A percentile compares a stretch with the other conserved stretches of the same genome.
Conservation (phyloP, 106 monocot species). For the Dendrobium nobile region DNA sequence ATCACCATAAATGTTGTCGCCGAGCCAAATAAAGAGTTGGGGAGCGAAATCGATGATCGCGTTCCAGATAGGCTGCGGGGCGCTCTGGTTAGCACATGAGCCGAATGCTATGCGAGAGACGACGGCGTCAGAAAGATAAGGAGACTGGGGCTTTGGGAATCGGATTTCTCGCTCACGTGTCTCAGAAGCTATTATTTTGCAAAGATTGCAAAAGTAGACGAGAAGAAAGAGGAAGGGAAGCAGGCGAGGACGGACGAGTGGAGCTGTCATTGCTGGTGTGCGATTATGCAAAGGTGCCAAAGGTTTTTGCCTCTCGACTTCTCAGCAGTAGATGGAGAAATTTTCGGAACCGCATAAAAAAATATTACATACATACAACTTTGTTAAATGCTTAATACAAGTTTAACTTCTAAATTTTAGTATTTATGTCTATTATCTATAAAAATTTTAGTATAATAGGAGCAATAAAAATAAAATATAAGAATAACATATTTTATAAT, state of each 20-base stretch:
- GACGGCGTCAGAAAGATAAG: conserved; percentile 10
- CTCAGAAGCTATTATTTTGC: neutral
- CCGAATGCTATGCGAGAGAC: conserved; percentile 80
- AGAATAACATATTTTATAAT: too few species aligned
- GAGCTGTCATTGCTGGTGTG: neutral
- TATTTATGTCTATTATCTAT: too few species aligned
- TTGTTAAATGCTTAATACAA: too few species aligned
- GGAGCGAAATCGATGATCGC: conserved; percentile 65
- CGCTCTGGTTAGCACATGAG: conserved; percentile 70
- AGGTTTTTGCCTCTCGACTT: too few species aligned
- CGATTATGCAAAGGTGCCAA: neutral
- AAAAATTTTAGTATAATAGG: too few species aligned
- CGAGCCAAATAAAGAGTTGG: conserved; percentile 78
- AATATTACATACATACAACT: too few species aligned
- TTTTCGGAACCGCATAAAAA: too few species aligned
- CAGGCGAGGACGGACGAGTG: neutral
- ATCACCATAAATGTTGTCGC: conserved; percentile 87
- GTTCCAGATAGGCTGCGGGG: conserved; percentile 76
- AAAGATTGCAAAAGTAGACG: neutral
- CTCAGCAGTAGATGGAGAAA: too few species aligned
- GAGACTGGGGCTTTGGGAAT: neutral
- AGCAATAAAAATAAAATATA: too few species aligned
- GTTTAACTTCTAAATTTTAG: too few species aligned
- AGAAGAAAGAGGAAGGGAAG: neutral
- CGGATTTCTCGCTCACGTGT: neutral